Percentiles rank a stretch among this genome's conserved stretches.
Conservation (phyloP, 805 yeast species). For the Wickerhamiella siamensis region DNA sequence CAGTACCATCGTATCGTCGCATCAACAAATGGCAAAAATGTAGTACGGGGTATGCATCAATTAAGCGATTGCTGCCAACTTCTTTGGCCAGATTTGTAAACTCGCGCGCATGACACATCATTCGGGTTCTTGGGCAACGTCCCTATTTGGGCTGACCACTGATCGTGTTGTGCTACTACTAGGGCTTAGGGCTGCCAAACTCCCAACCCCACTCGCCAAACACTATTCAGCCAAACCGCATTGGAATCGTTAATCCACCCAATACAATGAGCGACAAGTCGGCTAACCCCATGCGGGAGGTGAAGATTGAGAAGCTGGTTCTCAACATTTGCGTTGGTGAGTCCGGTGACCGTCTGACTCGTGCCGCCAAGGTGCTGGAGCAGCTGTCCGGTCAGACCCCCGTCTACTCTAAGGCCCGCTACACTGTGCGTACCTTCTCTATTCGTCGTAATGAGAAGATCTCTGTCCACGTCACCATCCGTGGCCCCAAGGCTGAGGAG, state of each 20-base stretch:
- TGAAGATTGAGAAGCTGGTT: constrained; percentile 98
- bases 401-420: constrained; percentile 99
- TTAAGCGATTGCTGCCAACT: no score
- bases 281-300: constrained; percentile 90
- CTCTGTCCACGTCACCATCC: constrained; percentile 97
- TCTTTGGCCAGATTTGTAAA: no score
- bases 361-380: constrained; percentile 99
- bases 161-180: no score
- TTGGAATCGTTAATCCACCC: constrained; percentile 1
- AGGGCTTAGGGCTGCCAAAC: constrained; percentile 1
- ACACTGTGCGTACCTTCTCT: constrained; percentile 99
- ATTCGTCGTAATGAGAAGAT: constrained; percentile 99
- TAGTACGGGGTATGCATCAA: no score
- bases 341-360: constrained; percentile 99
- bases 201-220: neutral
- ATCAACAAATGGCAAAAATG: no score
- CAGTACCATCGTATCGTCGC: no score
- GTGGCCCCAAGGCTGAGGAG: constrained; percentile 99
- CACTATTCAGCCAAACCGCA: neutral
- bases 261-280: constrained; percentile 23
- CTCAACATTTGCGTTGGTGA: constrained; percentile 99
- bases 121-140: no score
- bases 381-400: constrained; percentile 99
- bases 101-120: no score
- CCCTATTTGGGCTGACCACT: no score